A percentile compares a stretch with the other conserved stretches of the same genome.
Conservation (phyloP, 495 filamentous ascomycete genomes). For the Choiromyces venosus region DNA sequence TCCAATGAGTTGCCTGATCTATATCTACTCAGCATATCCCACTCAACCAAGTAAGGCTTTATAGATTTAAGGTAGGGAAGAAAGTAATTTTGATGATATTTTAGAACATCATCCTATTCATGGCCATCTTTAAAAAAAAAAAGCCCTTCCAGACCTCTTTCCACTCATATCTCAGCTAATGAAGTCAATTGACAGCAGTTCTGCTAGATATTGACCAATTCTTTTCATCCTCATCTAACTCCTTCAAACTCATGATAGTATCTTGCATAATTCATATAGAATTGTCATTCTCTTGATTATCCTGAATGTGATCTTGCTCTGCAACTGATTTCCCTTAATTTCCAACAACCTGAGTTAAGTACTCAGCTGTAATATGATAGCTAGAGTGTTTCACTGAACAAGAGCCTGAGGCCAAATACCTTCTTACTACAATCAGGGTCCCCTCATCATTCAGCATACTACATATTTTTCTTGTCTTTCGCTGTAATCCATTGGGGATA, state of each 20-base stretch:
- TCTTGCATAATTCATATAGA: not conserved
- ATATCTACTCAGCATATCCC: too few relatives aligned
- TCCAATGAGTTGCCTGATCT: too few relatives aligned
- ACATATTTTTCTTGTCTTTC: not conserved
- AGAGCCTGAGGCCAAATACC: too few relatives aligned
- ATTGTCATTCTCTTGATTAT: not conserved
- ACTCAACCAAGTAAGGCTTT: too few relatives aligned
- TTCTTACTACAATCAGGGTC: too few relatives aligned
- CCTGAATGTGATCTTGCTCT: not conserved
- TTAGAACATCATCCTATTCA: slow-evolving; percentile 10
- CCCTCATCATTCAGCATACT: too few relatives aligned
- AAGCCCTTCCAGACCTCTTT: slow-evolving; percentile 9
- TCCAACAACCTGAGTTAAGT: not conserved
- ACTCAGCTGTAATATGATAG: not conserved
- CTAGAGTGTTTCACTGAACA: too few relatives aligned
- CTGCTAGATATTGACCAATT: not conserved
- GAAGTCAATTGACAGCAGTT: slow-evolving; percentile 1
- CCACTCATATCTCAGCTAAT: slow-evolving; percentile 7
- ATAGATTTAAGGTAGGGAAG: too few relatives aligned
- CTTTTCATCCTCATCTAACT: not conserved
- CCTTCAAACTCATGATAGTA: not conserved
- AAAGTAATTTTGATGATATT: slow-evolving; percentile 1
- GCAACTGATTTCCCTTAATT: not conserved
- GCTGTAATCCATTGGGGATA: not conserved
- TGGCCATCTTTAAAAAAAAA: slow-evolving; percentile 19